Conservation (phyloP, 768 basidiomycete genomes). For the Dacryopinax primogenitus region DNA sequence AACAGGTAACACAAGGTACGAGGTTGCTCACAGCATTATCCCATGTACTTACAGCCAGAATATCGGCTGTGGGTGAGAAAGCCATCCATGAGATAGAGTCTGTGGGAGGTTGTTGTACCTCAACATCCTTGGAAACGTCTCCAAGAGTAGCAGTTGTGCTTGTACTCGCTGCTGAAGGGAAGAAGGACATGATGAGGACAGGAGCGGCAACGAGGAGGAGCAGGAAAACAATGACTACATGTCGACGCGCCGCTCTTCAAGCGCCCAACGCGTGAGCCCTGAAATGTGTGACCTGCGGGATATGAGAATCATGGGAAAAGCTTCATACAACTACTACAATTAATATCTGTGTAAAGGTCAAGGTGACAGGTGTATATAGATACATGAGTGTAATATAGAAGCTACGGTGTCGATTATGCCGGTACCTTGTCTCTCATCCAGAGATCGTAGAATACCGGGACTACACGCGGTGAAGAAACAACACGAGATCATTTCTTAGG, state of each 20-base stretch:
- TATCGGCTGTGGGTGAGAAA: constrained; percentile 76
- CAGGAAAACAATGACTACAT: too few species aligned
- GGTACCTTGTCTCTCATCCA: too few species aligned
- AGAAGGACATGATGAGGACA: constrained; percentile 18
- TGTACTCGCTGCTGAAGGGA: neutral
- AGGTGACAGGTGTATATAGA: too few species aligned
- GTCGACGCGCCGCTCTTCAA: too few species aligned
- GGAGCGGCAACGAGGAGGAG: neutral
- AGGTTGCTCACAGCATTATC: constrained; percentile 61
- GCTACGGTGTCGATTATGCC: neutral
- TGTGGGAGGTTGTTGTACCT: constrained; percentile 63
- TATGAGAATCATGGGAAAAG: too few species aligned
- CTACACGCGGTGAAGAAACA: too few species aligned
- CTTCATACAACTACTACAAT: too few species aligned
- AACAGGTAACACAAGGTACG: neutral
- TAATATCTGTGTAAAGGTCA: too few species aligned
- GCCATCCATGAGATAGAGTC: constrained; percentile 79
- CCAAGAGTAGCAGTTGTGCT: constrained; percentile 17
- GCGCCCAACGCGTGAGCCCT: too few species aligned
- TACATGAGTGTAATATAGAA: neutral
- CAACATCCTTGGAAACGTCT: constrained; percentile 55
- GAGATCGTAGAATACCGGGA: too few species aligned
- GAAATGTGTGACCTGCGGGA: too few species aligned
- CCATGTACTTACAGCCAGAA: constrained; percentile 88
- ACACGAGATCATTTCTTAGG: constrained; percentile 21